These are phyloP conservation scores for Vickermania ingenoplastis DNA, from an alignment of 208 protist species.

Conservation along the genomic window DNA sequence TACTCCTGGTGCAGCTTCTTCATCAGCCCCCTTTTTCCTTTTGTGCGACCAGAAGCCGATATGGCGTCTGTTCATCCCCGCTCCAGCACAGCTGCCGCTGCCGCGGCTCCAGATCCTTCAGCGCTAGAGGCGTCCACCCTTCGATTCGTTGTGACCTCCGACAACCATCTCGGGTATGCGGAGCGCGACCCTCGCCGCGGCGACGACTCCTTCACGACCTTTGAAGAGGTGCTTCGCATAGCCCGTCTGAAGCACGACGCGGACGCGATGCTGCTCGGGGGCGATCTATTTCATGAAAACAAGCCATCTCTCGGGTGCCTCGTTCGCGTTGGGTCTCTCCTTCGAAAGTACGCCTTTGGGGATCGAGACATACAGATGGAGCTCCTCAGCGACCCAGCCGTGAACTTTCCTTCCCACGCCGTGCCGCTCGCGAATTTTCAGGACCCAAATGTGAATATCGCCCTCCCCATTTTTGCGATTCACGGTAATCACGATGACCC, in stretches of 20 bases:
- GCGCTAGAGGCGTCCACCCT: constrained; percentile 43
- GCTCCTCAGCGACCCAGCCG: constrained; percentile 86
- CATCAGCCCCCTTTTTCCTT: too few species aligned
- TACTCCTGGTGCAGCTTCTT: too few species aligned
- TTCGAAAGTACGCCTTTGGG: constrained; percentile 89
- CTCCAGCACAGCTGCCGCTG: neutral
- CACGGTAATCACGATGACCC: constrained; percentile 99
- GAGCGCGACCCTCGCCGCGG: constrained; percentile 93
- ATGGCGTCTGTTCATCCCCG: neutral
- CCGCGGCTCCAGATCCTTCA: neutral
- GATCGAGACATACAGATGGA: constrained; percentile 83
- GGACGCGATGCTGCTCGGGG: constrained; percentile 96
- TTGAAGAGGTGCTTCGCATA: constrained; percentile 96
- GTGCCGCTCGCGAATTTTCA: constrained; percentile 85
- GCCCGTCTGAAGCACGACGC: constrained; percentile 90
- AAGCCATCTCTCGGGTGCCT: constrained; percentile 94
- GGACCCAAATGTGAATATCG: constrained; percentile 98
- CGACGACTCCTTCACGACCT: constrained; percentile 97
- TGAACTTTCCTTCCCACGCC: constrained; percentile 86
- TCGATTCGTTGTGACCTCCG: constrained; percentile 91
- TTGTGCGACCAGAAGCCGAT: too few species aligned
- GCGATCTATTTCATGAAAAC: constrained; percentile 99
- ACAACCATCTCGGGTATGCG: constrained; percentile 95
- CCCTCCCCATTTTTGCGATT: constrained; percentile 97
- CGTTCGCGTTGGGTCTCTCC: constrained; percentile 75